Evolutionary conservation across 352 stramenopile species (phyloP), one percentile per base, ranked within the genome.

Genomic region (Pythium biforme): DNA sequence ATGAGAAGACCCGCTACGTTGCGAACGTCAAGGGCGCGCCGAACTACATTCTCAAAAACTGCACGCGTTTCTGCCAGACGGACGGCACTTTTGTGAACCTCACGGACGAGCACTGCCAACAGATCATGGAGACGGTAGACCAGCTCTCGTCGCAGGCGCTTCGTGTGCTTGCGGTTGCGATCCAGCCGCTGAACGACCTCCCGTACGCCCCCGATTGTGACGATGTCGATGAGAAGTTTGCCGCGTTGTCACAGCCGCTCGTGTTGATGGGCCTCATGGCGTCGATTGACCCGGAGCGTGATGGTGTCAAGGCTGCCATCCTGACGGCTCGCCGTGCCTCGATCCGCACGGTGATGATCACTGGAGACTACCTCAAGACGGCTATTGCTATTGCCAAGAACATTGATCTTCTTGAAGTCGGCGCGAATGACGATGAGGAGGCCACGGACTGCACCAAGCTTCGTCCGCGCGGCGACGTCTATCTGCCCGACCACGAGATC

Each of bases 281-380:
- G 10, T 96, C 98, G 25, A 96, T 98, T 59, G 86, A 93, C 49
- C 82, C 81, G 0, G 77, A 83, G 31, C 82, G 85, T 11, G 69
- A 86, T 48, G 85, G 85, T 23, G 85, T 94, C 0, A 67, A 62
- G 0, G 70, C 79, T 9, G 81, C 85, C 0, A 87, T 94, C 49
- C 56, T 62, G 0, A 77, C 41, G 5, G 74, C 74, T n/a, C 77
- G 77, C 1, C 57, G 56, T 19, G 77, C 77, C 3, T 86, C 69
- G 3, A 87, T 94, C 39, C 82, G 81, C 15, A 92, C 85, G 0
- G 76, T 96, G 15, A 98, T 99, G 92, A 90, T 98, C 52, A 99
- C 96, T 3, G 94, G 96, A 25, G 97, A 99, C 73, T 95, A 96
- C 49, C 81, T 98, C 51, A 94, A 97, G 66, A 99, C 95, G 6